Evolutionary conservation across 1,139 yeast genomes (phyloP).

Genomic region (Kazachstania sp.): DNA sequence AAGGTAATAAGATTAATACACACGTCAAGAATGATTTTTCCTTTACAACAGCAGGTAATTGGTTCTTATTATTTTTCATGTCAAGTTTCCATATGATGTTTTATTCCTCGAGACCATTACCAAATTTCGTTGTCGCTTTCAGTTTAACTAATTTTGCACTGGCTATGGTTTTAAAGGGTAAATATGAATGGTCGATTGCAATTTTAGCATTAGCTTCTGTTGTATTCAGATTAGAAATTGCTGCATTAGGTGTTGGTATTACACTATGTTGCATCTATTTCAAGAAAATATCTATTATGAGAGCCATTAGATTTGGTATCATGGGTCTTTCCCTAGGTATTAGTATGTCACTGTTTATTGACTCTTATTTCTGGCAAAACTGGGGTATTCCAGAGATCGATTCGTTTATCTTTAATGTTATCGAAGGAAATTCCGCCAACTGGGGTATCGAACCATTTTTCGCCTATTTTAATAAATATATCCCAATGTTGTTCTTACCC

Average conservation of each 20-base stretch:
- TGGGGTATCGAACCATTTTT: constrained; percentile 83
- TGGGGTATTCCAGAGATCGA: constrained; percentile 60
- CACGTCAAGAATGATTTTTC: constrained; percentile 5
- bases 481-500: constrained; percentile 49
- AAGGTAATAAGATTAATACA: constrained; percentile 11
- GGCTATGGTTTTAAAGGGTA: constrained; percentile 44
- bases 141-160: constrained; percentile 60
- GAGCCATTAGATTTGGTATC: constrained; percentile 36
- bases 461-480: constrained; percentile 55
- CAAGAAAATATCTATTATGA: constrained; percentile 38
- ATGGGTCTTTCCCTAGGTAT: constrained; percentile 54
- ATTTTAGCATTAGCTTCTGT: constrained; percentile 57
- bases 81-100: constrained; percentile 74
- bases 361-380: constrained; percentile 67
- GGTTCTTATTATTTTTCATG: constrained; percentile 51
- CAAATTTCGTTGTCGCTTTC: constrained; percentile 68
- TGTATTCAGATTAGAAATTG: constrained; percentile 67
- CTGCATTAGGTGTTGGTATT: constrained; percentile 48
- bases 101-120: constrained; percentile 74
- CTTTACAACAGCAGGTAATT: constrained; percentile 35
- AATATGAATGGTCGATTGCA: constrained; percentile 42
- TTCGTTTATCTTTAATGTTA: constrained; percentile 64
- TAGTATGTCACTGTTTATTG: constrained; percentile 44
- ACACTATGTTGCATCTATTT: constrained; percentile 36
- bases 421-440: constrained; percentile 58